Conservation (phyloP, 2,329 filamentous ascomycete species). For the Pseudodiploospora longispora region DNA sequence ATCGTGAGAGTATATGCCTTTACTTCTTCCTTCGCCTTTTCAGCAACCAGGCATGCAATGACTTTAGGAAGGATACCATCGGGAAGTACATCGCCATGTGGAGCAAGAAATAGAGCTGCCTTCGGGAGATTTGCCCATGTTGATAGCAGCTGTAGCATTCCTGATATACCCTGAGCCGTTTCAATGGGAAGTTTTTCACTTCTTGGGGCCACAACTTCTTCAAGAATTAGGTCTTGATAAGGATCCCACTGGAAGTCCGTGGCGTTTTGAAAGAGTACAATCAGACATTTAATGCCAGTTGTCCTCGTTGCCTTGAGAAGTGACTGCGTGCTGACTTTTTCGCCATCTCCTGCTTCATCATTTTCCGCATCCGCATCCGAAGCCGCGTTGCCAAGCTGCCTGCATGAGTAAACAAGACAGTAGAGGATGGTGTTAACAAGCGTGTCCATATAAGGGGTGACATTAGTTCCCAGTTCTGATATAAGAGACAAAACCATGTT, state of each 20-base stretch:
- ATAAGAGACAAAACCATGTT: constrained; percentile 88
- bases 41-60: constrained; percentile 61
- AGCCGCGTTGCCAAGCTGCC: constrained; percentile 40
- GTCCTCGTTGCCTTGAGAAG: constrained; percentile 60
- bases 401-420: constrained; percentile 66
- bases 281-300: constrained; percentile 74
- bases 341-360: constrained; percentile 32
- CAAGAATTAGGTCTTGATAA: constrained; percentile 63
- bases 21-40: constrained; percentile 77
- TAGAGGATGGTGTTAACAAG: constrained; percentile 74
- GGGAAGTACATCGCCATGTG: constrained; percentile 34
- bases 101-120: constrained; percentile 58
- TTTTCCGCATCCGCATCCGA: constrained; percentile 22
- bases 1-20: constrained; percentile 75
- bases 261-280: constrained; percentile 67
- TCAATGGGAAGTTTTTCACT: constrained; percentile 73
- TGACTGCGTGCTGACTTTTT: constrained; percentile 41
- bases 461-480: constrained; percentile 69
- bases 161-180: constrained; percentile 83
- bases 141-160: constrained; percentile 68
- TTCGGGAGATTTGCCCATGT: constrained; percentile 67
- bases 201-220: constrained; percentile 68
- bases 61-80: constrained; percentile 61
- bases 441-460: constrained; percentile 57
- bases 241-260: constrained; percentile 61